Evolutionary conservation across 257 asterid genomes (phyloP).

Genomic region (Solanum virginianum): DNA sequence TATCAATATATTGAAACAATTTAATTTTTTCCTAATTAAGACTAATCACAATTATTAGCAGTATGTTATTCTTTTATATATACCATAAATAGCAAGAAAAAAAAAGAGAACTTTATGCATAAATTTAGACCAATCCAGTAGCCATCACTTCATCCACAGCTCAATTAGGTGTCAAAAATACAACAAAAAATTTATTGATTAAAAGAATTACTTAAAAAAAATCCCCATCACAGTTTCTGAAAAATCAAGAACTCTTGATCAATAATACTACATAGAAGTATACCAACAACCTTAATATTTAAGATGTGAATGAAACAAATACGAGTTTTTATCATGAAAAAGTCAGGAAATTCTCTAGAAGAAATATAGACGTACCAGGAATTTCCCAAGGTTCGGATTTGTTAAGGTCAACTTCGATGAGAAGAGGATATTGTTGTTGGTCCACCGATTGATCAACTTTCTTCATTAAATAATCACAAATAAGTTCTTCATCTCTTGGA

Average conservation of each 20-base stretch:
- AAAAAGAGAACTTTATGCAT: neutral
- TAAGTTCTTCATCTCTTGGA: conserved; percentile 73
- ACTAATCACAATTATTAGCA: neutral
- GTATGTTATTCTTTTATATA: neutral
- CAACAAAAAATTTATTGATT: neutral
- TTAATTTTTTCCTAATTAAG: neutral
- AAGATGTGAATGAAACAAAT: neutral
- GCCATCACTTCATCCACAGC: neutral
- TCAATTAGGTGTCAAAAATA: neutral
- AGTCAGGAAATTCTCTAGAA: neutral
- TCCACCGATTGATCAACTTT: conserved; percentile 12
- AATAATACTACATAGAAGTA: neutral
- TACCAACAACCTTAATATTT: neutral
- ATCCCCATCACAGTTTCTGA: neutral
- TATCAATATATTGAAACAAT: neutral
- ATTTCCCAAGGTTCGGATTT: conserved; percentile 94
- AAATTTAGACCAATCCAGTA: neutral
- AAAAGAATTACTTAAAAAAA: neutral
- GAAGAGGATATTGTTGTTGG: conserved; percentile 19
- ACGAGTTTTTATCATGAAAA: neutral
- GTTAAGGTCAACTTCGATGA: conserved; percentile 76
- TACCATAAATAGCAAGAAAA: neutral
- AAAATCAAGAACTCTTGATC: neutral
- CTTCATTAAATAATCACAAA: conserved; percentile 72
- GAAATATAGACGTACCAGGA: conserved; percentile 37